phyloP scores from a whole-genome alignment of 164 flowering plant species.

The Piper betle region DNA sequence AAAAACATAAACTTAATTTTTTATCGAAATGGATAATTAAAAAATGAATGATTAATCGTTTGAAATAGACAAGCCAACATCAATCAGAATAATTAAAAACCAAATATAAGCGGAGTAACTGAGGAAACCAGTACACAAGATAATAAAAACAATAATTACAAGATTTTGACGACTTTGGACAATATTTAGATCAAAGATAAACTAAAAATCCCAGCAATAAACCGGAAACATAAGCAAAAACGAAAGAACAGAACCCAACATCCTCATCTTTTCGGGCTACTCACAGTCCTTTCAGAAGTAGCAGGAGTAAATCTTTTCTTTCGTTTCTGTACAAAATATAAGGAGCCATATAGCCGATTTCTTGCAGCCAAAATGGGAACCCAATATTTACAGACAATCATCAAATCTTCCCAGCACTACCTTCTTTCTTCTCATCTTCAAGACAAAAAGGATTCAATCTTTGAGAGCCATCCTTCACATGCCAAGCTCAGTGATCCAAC shows the following conservation, averaged over 20 bases:
- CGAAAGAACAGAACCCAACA: neutral
- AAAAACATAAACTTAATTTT: too few relatives aligned
- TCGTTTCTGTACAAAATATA: neutral
- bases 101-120: neutral
- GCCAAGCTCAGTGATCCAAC: conserved; percentile 68
- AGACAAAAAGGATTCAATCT: neutral
- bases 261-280: neutral
- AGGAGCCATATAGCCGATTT: too few relatives aligned
- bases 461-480: conserved; percentile 18
- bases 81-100: too few relatives aligned
- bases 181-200: neutral
- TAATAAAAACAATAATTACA: neutral
- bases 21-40: too few relatives aligned
- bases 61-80: too few relatives aligned
- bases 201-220: neutral
- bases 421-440: too few relatives aligned
- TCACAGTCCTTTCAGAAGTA: neutral
- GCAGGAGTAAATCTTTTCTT: too few relatives aligned
- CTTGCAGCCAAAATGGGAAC: too few relatives aligned
- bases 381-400: neutral
- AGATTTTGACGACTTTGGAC: neutral
- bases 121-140: neutral
- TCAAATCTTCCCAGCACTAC: neutral
- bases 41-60: neutral
- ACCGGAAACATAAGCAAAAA: neutral